A percentile compares a stretch with the other conserved stretches of the same genome.
phyloP scores from a whole-genome alignment of 1,284 basidiomycete species.

The Albatrellus sp. region DNA sequence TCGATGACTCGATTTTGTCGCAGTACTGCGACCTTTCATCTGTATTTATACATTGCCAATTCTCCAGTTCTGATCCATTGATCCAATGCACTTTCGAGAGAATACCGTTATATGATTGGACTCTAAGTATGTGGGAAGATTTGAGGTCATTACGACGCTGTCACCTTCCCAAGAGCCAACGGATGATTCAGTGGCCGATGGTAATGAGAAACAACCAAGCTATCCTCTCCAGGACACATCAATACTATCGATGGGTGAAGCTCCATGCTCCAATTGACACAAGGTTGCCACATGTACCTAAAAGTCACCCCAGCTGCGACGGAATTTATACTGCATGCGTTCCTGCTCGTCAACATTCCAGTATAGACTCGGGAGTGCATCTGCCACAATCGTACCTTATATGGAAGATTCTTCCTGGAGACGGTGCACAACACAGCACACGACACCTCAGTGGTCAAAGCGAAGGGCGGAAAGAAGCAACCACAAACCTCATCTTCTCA shows the following conservation, averaged over 20 bases:
- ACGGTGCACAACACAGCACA: slow-evolving; percentile 1
- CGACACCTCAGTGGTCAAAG: slow-evolving; percentile 1
- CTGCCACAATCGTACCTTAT: slow-evolving; percentile 49
- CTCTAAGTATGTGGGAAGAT: too few species aligned
- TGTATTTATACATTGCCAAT: neutral
- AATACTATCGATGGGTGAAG: too few species aligned
- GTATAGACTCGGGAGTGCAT: slow-evolving; percentile 4
- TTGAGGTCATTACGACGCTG: too few species aligned
- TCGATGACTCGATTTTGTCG: slow-evolving; percentile 19
- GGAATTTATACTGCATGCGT: slow-evolving; percentile 78
- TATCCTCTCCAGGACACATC: too few species aligned
- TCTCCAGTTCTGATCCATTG: neutral
- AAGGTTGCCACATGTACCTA: slow-evolving; percentile 16
- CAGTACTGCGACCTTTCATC: too few species aligned
- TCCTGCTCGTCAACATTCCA: slow-evolving; percentile 34
- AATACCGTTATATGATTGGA: too few species aligned
- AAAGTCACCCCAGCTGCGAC: slow-evolving; percentile 76
- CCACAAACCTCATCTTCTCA: slow-evolving; percentile 56
- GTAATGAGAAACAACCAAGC: too few species aligned
- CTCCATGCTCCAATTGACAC: too few species aligned
- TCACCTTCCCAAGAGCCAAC: too few species aligned
- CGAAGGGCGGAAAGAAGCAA: neutral
- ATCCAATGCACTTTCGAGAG: too few species aligned
- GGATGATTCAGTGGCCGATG: too few species aligned
- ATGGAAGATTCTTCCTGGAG: slow-evolving; percentile 62